These are phyloP conservation scores for Jasminum sambac DNA, from an alignment of 257 asterid genomes.

Conservation along the genomic window DNA sequence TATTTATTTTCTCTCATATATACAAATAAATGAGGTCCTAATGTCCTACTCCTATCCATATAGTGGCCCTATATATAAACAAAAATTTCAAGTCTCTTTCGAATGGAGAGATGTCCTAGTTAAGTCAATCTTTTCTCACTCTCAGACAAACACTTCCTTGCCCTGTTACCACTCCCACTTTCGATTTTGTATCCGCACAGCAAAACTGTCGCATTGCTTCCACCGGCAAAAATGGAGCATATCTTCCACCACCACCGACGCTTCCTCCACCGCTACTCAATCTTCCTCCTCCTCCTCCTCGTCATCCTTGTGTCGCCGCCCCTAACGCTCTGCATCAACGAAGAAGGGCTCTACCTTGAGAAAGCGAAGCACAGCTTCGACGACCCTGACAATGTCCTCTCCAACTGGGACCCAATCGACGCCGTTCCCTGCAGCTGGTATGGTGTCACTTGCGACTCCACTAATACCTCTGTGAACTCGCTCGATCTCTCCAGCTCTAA, in stretches of 20 bases:
- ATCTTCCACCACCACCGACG: conserved; percentile 22
- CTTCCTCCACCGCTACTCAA: neutral
- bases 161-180: conserved; percentile 9
- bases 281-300: conserved; percentile 24
- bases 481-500: conserved; percentile 78
- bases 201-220: neutral
- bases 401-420: conserved; percentile 65
- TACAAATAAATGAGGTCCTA: no score
- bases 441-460: conserved; percentile 68
- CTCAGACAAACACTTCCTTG: neutral
- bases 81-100: conserved; percentile 28
- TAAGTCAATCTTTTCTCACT: conserved; percentile 25
- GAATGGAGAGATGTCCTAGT: conserved; percentile 39
- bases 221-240: conserved; percentile 32
- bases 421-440: conserved; percentile 76
- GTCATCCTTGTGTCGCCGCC: conserved; percentile 29
- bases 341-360: conserved; percentile 64
- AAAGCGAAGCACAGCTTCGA: conserved; percentile 63
- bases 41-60: no score
- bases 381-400: conserved; percentile 69
- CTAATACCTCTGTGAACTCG: conserved; percentile 48
- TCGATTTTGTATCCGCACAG: neutral
- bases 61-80: conserved; percentile 32
- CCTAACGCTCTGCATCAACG: conserved; percentile 47
- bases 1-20: no score